These are phyloP conservation scores for Penicillium occitanis DNA, from an alignment of 2,329 filamentous ascomycete genomes.

Conservation along the genomic window DNA sequence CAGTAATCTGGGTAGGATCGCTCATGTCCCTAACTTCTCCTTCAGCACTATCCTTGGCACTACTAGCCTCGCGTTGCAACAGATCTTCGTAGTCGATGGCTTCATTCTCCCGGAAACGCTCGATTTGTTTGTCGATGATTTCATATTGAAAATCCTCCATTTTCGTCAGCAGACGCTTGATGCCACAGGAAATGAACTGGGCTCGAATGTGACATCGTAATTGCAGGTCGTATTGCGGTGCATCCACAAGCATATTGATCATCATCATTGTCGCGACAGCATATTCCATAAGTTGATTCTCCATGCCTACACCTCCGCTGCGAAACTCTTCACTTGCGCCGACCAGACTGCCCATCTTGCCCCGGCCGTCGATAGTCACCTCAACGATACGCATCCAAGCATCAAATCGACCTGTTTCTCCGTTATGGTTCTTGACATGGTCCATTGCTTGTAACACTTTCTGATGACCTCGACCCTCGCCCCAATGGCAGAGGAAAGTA, in stretches of 20 bases:
- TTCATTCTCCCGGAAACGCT: conserved; percentile 88
- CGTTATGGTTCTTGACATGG: conserved; percentile 79
- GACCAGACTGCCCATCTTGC: conserved; percentile 97
- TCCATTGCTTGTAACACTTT: conserved; percentile 95
- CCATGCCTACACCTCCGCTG: conserved; percentile 95
- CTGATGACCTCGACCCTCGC: conserved; percentile 79
- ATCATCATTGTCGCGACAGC: conserved; percentile 91
- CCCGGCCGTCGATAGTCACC: conserved; percentile 92
- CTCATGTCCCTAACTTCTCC: conserved; percentile 87
- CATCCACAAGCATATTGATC: conserved; percentile 95
- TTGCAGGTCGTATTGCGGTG: conserved; percentile 83
- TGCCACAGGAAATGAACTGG: conserved; percentile 92
- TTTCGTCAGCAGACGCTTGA: conserved; percentile 90
- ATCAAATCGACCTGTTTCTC: conserved; percentile 93
- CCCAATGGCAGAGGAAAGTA: conserved; percentile 96
- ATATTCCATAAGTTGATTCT: conserved; percentile 99
- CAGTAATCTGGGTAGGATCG: conserved; percentile 88
- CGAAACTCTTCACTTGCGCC: conserved; percentile 95
- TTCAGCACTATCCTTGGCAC: conserved; percentile 83
- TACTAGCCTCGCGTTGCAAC: conserved; percentile 85
- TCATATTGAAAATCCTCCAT: conserved; percentile 99
- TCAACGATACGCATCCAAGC: conserved; percentile 98
- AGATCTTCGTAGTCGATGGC: conserved; percentile 98
- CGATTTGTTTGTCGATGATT: conserved; percentile 96
- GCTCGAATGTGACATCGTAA: conserved; percentile 90